Base-by-base conservation (phyloP, 1,284 basidiomycete species). In the Trametes sp. region DNA sequence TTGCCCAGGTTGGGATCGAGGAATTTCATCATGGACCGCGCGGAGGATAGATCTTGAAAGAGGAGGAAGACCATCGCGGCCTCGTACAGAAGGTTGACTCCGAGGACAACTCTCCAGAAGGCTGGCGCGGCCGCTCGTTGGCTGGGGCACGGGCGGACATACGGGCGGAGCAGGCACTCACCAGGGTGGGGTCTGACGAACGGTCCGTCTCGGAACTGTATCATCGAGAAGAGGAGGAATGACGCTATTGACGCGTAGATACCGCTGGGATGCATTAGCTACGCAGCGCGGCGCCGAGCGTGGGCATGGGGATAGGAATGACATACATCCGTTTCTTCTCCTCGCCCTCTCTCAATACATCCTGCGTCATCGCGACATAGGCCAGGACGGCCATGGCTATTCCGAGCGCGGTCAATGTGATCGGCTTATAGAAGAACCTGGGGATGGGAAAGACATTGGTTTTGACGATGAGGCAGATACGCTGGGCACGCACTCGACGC, bases 161-260 rank as follows among this genome's bases (percentile, higher is more conserved):
- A 36, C 21, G 44, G 21, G 35, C n/a, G 33, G 4, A 24, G 14
- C 26, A 51, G 14, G 29, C 19, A 60, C 66, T 58, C 62, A 74
- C 74, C 72, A 54, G 77, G 77, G 64, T 78, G 77, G 14, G 77
- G 77, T 9, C 77, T 70, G 44, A 78, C 68, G 68, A 77, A 78
- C 28, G 92, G 92, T 0, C 92, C 92, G 73, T 95, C 92, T 59
- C 92, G 88, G 73, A 94, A 94, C 70, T 94, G 93, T 49, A 95
- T 81, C 84, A 92, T 90, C 31, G 90, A 90, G 75, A 94, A 95
- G 59, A 87, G 76, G 57, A 93, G 80, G 75, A 93, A 93, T 50
- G 87, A 83, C 21, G 81, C 81, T 52, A 90, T 80, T 16, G 87
- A 83, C 61, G 92, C 92, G 69, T 90, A 91, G 57, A 85, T 80